These are phyloP conservation scores for Trypanosoma lewisi DNA, from an alignment of 208 protist genomes.

Conservation along the genomic window DNA sequence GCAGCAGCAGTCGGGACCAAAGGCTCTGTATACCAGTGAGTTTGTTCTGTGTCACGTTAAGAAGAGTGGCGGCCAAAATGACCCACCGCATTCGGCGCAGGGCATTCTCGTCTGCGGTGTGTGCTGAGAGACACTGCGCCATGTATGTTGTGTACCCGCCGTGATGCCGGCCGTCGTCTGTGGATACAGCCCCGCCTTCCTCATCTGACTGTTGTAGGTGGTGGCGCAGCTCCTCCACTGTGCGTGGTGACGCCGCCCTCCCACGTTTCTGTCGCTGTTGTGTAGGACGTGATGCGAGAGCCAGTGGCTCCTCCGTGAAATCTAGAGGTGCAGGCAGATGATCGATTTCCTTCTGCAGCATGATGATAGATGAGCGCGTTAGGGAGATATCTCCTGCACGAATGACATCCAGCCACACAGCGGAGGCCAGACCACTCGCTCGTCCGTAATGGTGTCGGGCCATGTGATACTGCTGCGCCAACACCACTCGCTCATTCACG, in stretches of 20 bases:
- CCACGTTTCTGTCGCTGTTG: neutral
- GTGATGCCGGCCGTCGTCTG: neutral
- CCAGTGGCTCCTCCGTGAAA: neutral
- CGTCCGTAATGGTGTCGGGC: conserved; percentile 20
- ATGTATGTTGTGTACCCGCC: neutral
- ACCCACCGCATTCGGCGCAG: conserved; percentile 20
- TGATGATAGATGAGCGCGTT: neutral
- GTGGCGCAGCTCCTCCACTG: neutral
- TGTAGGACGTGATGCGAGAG: neutral
- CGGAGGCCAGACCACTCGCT: conserved; percentile 14
- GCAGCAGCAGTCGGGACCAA: conserved; percentile 16
- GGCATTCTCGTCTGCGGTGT: neutral
- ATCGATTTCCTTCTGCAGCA: conserved; percentile 4
- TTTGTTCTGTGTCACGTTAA: conserved; percentile 2
- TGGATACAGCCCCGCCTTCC: neutral
- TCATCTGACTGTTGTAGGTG: neutral
- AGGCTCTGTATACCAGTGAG: conserved; percentile 7
- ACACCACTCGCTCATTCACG: conserved; percentile 28
- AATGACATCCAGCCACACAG: conserved; percentile 12
- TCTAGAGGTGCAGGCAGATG: neutral
- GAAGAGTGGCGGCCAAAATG: conserved; percentile 6
- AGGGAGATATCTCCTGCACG: neutral
- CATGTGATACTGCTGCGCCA: conserved; percentile 37
- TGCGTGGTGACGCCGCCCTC: neutral
- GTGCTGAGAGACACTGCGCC: neutral